Base-by-base conservation (phyloP, 163 green algal genomes). In the Chlorella variabilis region DNA sequence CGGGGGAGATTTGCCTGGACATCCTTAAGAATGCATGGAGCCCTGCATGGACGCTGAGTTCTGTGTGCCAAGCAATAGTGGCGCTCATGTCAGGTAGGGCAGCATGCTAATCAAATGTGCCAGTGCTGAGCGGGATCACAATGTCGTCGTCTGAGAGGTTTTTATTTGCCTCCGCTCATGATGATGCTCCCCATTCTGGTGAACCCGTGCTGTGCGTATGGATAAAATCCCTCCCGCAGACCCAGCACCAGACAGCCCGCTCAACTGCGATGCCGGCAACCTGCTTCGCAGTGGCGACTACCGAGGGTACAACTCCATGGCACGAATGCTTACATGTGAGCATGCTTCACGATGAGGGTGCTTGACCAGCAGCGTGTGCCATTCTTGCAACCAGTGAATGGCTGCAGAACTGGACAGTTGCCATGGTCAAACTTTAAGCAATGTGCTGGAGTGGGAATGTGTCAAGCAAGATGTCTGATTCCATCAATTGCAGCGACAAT, bases 1-100 rank as follows among this genome's bases (percentile, higher is more conserved):
- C 95, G 0, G 96, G 96, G 2, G 96, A 99, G 81, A 97, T 99
- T 58, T 99, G 96, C 87, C 86, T 99, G n/a, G 96, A 99, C 85
- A 98, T 99, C 74, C 74, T 99, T 20, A 99, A 99, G 87, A 96
- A 78, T 8, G 93, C 94, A 1, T 99, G 96, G 96, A 98, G 91
- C 79, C 96, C 96, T 7, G 96, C 96, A 0, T 99, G 96, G 96
- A 99, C 96, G 8, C 86, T 99, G 59, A 88, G 91, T 48, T 94
- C 89, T 21, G 91, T 98, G 42, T 98, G 95, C 78, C 95, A 98
- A 51, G 96, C 96, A 11, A 89, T 98, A 0, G 80, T 97, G 67
- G 94, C 95, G 8, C 91, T 99, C 18, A 90, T 99, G 86, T 91
- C 87, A 23, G 71, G 71, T 17, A 69, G 54, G 5, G 93, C 77